phyloP scores from a whole-genome alignment of 116 monocot genomes.

The Papilionanthe hybrid region DNA sequence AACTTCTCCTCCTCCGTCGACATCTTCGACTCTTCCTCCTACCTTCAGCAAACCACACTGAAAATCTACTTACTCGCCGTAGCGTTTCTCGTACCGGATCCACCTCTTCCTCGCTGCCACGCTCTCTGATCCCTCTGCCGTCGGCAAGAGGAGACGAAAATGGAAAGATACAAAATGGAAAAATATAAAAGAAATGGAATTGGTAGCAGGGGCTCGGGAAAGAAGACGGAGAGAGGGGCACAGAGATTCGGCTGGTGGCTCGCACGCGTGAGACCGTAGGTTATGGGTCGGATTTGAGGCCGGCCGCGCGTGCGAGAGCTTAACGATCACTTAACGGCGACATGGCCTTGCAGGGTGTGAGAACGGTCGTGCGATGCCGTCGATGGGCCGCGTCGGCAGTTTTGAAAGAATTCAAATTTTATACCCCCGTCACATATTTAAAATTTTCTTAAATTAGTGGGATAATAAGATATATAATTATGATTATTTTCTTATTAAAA shows the following conservation, averaged over 20 bases:
- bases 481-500: too few relatives aligned
- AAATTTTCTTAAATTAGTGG: too few relatives aligned
- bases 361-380: not conserved
- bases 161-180: not conserved
- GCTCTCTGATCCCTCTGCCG: conserved; percentile 6
- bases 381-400: not conserved
- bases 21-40: conserved; percentile 36
- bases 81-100: not conserved
- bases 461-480: too few relatives aligned
- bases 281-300: conserved; percentile 22
- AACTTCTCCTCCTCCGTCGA: conserved; percentile 99
- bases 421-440: not conserved
- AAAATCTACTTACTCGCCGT: not conserved
- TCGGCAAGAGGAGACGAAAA: not conserved
- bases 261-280: conserved; percentile 47
- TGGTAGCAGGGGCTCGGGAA: not conserved
- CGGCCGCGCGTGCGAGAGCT: conserved; percentile 8
- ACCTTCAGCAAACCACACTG: not conserved
- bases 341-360: not conserved
- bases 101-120: not conserved
- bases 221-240: conserved; percentile 8
- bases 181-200: not conserved
- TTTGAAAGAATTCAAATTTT: not conserved
- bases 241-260: not conserved
- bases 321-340: conserved; percentile 1